Evolutionary conservation across 495 filamentous ascomycete genomes (phyloP), one percentile per base, ranked within the genome.

Genomic region (Hypoxylon trugodes): DNA sequence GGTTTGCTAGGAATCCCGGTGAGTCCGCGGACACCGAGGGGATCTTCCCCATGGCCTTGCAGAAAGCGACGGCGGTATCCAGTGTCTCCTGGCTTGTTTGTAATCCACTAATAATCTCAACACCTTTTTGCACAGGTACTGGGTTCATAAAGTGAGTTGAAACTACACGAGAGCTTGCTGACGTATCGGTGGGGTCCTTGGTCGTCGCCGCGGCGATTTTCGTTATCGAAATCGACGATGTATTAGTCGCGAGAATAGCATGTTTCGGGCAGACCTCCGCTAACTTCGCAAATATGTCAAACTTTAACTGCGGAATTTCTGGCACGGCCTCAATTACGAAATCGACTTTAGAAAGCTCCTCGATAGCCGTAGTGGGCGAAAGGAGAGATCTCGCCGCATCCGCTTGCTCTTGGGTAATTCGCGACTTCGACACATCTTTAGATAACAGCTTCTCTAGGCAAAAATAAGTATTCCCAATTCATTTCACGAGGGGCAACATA

Each of bases 121-220:
- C 95, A 41, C 95, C 95, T 76, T 96, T 97, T 72, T 97, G 96
- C 2, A 99, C 77, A 1, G 95, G 96, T 0, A 99, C 95, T 0
- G 95, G 95, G 81, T 99, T 99, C 95, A 99, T 99, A 78, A 99
- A 99, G 76, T 99, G 95, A 42, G 96, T 98, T 47, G 90, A 90
- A 43, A 99, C 86, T 1, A 99, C 95, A 35, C 96, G 87, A 22
- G 92, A 92, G 41, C 92, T 86, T 24, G 89, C 90, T 48, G 89
- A 87, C 25, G 89, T 86, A 73, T 96, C 90, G 6, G 74, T 93
- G 0, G 92, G 88, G 69, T 93, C 84, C 46, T 77, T 75, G 2
- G 87, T 89, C 1, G 93, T 91, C 10, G 95, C 85, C 16, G 91
- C 90, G 25, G 95, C 95, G 66, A 99, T 96, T 74, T 88, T 91